Base-by-base conservation (phyloP, 176 grass and related monocot species). In the Phyllostachys edulis region DNA sequence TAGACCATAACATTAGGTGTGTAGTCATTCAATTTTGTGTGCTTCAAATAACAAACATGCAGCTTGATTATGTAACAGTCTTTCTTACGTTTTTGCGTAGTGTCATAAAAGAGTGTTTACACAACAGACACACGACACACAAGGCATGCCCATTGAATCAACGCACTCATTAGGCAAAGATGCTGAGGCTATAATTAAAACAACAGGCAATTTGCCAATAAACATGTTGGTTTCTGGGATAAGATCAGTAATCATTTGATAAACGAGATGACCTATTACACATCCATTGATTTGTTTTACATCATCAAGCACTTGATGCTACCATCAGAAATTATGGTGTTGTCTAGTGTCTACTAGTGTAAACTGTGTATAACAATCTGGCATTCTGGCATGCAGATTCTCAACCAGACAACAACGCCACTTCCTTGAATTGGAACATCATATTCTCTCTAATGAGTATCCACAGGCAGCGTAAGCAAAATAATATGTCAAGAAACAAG, bases 401-500 rank as follows among this genome's bases (percentile, higher is more conserved):
- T 29, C 59, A 71, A 63, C 32, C 55, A 64, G 46, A 24, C 66
- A 61, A 68, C 77, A 63, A 0, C 32, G 62, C 75, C 65, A 63
- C 8, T 60, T 15, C 21, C 21, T 76, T 41, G 41, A 77, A 77
- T 34, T 41, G 50, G 20, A 83, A 11, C 54, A 50, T 54, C 52
- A 39, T 41, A 50, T 34, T 54, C 36, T 68, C 39, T 46, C 27
- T 47, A 69, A 68, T 34, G 64, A 60, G 63, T 11, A 68, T 75
- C 38, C 76, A 50, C 9, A 50, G 10, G 50, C 27, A 63, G 51
- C 39, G 29, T 51, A 68, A 62, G 21, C 72, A 88, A 63, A 64
- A 71, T 63, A 57, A 66, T 27, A 36, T n/a, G 54, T 50, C 50
- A 69, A 79, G 61, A 50, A 72, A 65, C 55, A 75, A 32, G 47